A percentile compares a stretch with the other conserved stretches of the same genome.
phyloP scores from a whole-genome alignment of 345 rosid genomes.

The Passiflora organensis region DNA sequence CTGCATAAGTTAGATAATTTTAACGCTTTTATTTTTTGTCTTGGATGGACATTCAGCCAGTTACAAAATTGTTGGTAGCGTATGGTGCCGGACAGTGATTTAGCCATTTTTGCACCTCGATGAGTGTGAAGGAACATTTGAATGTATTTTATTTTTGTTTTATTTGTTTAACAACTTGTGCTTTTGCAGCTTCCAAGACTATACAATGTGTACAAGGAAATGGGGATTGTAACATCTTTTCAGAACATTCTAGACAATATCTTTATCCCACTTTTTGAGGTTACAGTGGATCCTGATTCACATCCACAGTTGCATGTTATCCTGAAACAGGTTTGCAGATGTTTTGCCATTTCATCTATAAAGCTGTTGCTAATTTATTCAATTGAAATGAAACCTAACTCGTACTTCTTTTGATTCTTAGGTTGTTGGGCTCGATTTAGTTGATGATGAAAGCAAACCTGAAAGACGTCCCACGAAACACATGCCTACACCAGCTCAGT shows the following conservation, averaged over 20 bases:
- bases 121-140: no score
- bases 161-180: neutral
- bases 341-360: neutral
- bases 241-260: constrained; percentile 98
- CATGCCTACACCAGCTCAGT: constrained; percentile 99
- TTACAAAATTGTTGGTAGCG: neutral
- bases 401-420: constrained; percentile 28
- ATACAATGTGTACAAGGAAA: constrained; percentile 93
- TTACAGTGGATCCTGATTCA: constrained; percentile 94
- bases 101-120: no score
- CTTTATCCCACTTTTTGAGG: constrained; percentile 96
- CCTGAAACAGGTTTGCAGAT: constrained; percentile 71
- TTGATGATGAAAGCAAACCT: constrained; percentile 99
- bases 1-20: neutral
- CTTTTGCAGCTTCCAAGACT: constrained; percentile 79
- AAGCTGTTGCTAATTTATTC: neutral
- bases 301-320: constrained; percentile 98
- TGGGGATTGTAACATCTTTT: constrained; percentile 99
- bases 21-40: neutral
- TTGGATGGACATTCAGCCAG: neutral
- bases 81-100: no score
- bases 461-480: constrained; percentile 99
- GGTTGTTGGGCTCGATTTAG: constrained; percentile 99
- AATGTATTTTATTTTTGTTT: no score
- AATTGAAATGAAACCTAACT: neutral